Percentiles rank a stretch among this genome's conserved stretches.
phyloP scores from a whole-genome alignment of 2,329 filamentous ascomycete species.

The Westerdykella ornata region DNA sequence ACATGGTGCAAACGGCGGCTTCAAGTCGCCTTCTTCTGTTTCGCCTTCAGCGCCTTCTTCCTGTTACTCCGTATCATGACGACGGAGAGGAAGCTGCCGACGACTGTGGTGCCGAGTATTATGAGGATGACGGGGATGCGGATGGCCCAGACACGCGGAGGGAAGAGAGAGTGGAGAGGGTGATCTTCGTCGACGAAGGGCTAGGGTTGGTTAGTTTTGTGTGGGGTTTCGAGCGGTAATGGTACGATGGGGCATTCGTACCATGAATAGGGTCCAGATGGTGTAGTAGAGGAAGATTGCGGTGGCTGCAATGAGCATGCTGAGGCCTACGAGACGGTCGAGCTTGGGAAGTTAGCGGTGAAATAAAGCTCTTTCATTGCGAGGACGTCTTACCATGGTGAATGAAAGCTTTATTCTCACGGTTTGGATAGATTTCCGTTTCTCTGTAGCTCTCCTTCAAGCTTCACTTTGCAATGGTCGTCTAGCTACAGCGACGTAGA shows the following conservation, averaged over 20 bases:
- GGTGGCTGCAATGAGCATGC: conserved; percentile 68
- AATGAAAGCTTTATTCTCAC: conserved; percentile 1
- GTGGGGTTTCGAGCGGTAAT: neutral
- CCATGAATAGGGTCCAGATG: conserved; percentile 96
- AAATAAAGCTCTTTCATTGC: neutral
- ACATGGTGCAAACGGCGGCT: neutral
- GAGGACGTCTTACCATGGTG: conserved; percentile 24
- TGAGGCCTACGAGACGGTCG: conserved; percentile 75
- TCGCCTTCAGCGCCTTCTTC: conserved; percentile 95
- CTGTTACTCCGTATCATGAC: conserved; percentile 99
- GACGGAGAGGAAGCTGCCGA: conserved; percentile 89
- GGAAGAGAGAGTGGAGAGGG: conserved; percentile 89
- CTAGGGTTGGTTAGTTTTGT: conserved; percentile 43
- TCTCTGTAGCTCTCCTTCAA: neutral
- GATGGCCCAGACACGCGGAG: conserved; percentile 96
- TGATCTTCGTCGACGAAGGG: conserved; percentile 96
- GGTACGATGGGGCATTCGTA: conserved; percentile 41
- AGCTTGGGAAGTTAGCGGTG: conserved; percentile 53
- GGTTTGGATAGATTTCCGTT: neutral
- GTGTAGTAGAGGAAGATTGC: conserved; percentile 86
- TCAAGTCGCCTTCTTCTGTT: conserved; percentile 70
- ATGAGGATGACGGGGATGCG: conserved; percentile 96
- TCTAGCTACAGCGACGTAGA: neutral
- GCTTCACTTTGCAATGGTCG: neutral
- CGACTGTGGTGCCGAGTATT: conserved; percentile 82